These are phyloP conservation scores for Coniferiporia weirii DNA, from an alignment of 1,284 basidiomycete species.

Conservation along the genomic window DNA sequence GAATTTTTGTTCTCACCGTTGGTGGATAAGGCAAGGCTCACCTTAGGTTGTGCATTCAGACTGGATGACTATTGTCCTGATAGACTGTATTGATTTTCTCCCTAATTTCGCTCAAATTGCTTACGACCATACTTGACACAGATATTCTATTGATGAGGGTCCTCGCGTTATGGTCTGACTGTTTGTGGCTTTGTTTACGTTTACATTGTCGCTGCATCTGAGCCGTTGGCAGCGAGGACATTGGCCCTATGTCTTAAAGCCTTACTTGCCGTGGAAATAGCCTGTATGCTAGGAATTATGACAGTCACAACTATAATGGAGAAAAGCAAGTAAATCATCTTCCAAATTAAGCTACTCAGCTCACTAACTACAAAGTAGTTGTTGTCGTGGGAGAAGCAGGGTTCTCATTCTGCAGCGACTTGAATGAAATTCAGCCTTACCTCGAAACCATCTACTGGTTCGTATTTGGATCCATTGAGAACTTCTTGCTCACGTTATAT, in stretches of 20 bases:
- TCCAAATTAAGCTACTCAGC: background rate
- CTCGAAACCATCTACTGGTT: background rate
- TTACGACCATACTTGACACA: background rate
- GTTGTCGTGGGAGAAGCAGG: background rate
- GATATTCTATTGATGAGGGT: conserved; percentile 4
- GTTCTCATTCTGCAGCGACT: background rate
- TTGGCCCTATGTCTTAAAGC: background rate
- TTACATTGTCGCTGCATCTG: background rate
- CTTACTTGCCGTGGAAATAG: background rate
- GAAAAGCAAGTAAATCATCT: background rate
- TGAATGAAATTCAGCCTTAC: background rate
- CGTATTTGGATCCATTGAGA: background rate
- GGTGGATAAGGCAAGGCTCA: background rate
- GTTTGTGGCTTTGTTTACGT: background rate
- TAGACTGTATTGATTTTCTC: background rate
- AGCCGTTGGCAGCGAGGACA: background rate
- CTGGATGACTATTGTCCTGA: background rate
- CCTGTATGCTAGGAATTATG: background rate
- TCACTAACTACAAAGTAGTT: background rate
- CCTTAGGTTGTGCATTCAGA: background rate
- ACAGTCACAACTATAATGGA: background rate
- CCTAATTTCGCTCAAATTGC: background rate
- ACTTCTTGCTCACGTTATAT: background rate
- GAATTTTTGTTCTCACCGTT: background rate
- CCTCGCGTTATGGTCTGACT: background rate